Evolutionary conservation across 352 stramenopile genomes (phyloP), one percentile per base, ranked within the genome.

Genomic region (Pilasporangium apinafurcum): DNA sequence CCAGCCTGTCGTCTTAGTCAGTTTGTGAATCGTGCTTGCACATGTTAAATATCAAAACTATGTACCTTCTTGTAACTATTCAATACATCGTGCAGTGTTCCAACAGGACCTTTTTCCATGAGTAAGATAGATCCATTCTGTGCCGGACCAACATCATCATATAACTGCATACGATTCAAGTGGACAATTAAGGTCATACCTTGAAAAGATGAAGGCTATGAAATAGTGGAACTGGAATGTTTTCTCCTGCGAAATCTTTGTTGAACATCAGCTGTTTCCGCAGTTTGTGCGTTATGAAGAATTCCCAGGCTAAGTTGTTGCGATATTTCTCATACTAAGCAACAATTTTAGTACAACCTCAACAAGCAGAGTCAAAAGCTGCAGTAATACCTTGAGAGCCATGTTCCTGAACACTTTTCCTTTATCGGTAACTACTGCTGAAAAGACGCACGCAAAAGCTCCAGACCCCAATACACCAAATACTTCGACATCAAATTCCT

Each of bases 301-400:
- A 79, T 36, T 94, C 83, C 83, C 83, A 94, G n/a, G 62, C 58
- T 30, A 94, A 37, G 43, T 86, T 87, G 13, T 63, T 63, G 20
- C 66, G 62, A 24, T 68, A 60, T 26, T 80, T 88, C 53, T 94
- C 83, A 53, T 71, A 67, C 83, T 94, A 10, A 13, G 8, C 24
- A 45, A 14, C 9, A 35, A 16, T 7, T 32, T 14, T 36, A 2
- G 32, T 36, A 37, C 13, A 27, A 25, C 27, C 33, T 16, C 5
- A 29, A 14, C 31, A 46, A 12, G 5, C 18, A 42, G 37, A n/a
- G 12, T 28, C 21, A 30, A 18, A 44, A 51, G 25, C 10, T 18
- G n/a, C 26, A 29, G 8, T 16, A 20, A 22, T 0, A 88, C 76
- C 65, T 93, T 93, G 14, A 90, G 33, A 30, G 81, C 80, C 51